Base-by-base conservation (phyloP, 768 basidiomycete species). In the Cystofilobasidium capitatum region DNA sequence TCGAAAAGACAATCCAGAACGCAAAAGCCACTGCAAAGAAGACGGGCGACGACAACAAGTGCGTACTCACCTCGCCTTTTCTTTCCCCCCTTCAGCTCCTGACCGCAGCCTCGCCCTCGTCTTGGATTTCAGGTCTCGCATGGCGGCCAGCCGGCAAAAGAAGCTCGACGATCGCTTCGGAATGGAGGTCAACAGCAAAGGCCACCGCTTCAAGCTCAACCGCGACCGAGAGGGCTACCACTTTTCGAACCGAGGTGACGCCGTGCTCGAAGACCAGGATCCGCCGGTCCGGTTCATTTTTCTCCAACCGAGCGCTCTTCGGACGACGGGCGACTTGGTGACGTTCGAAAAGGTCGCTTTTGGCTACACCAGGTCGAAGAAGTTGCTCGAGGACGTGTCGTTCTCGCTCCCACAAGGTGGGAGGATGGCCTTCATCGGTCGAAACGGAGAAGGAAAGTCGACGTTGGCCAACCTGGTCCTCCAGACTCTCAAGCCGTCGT, bases 41-140 rank as follows among this genome's bases (percentile, higher is more conserved):
- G 40, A 82, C 83, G 0, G 85, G 84, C 0, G 85, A 86, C 70
- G 84, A 86, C 61, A 86, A 86, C 70, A 80, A 82, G 55, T 70
- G 20, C 45, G 70, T 66, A 9, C 1, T 35, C 12, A 37, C 14
- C 33, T n/a, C n/a, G n/a, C n/a, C n/a, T n/a, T n/a, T n/a, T n/a
- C n/a, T n/a, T n/a, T n/a, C n/a, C n/a, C n/a, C n/a, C n/a, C n/a
- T n/a, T n/a, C n/a, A n/a, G n/a, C n/a, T 51, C 7, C 49, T 3
- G 9, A 24, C 3, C 3, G 20, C n/a, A 12, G n/a, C 24, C 14
- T 26, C 13, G 9, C 49, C 16, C 3, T 51, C 49, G 12, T 51
- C n/a, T n/a, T n/a, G n/a, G n/a, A n/a, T n/a, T 24, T 1, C 31
- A 73, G 70, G 29, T 73, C 76, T 26, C 72, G 77, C 4, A 80